Base-by-base conservation (phyloP, 208 protist genomes). In the Leishmania major region DNA sequence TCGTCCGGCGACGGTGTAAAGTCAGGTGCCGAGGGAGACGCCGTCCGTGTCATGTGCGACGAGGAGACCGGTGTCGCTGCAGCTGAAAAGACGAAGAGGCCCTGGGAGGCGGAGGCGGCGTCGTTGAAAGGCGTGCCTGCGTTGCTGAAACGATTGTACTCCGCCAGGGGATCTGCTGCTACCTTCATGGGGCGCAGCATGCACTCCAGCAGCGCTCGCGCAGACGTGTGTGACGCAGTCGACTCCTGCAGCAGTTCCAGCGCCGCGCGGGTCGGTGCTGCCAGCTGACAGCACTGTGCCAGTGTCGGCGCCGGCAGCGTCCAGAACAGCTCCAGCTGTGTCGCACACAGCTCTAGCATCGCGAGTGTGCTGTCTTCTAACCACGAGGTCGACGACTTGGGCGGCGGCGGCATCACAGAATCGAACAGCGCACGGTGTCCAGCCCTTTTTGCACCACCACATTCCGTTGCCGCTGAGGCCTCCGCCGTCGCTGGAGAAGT, bases 301-400 rank as follows among this genome's bases (percentile, higher is more conserved):
- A 86, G 77, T 1, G 75, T 74, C 22, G 79, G 71, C 43, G 80
- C 80, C 11, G 88, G 86, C 57, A 90, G 73, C 55, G 79, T 72
- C 85, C 83, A 90, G 47, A 86, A 88, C 62, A 89, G 78, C 82
- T 92, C 87, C 35, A 88, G 76, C 43, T 87, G 78, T 2, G 84
- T 72, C 51, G 75, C 66, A 69, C 89, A 92, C 80, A 88, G 47
- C 74, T 89, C 79, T 59, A 86, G 35, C 76, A 90, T 19, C 80
- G 87, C 64, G 74, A 85, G 57, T 7, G 86, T 85, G 47, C 74
- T 82, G 60, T 89, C 87, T 69, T 82, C 79, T 55, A 86, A 19
- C 83, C 83, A 86, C 74, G 51, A 83, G 19, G 83, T 73, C 1
- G 80, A 77, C 17, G 25, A 69, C 75, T 11, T 35, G 22, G 19